These are phyloP conservation scores for Antrodiella citrinella DNA, from an alignment of 768 basidiomycete species.

Conservation along the genomic window DNA sequence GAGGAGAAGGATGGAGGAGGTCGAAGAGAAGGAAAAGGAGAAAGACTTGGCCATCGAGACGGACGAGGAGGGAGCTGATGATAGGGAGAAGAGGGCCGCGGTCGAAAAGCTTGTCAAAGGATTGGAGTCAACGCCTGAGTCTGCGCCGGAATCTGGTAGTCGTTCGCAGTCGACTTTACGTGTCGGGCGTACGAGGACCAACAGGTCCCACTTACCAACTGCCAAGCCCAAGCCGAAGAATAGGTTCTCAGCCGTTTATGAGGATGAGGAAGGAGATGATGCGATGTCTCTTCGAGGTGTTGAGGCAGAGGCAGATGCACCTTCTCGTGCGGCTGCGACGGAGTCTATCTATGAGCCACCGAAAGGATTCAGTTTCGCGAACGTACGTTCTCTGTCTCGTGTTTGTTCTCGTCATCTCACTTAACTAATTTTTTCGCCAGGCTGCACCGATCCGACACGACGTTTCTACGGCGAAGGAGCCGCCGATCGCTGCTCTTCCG, in stretches of 20 bases:
- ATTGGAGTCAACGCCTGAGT: conserved; percentile 10
- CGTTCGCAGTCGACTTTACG: conserved; percentile 47
- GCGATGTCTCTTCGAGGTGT: conserved; percentile 24
- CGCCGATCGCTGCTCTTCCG: conserved; percentile 56
- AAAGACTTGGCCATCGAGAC: conserved; percentile 20
- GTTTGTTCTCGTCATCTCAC: too few relatives aligned
- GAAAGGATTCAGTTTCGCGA: conserved; percentile 58
- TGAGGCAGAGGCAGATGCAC: too few relatives aligned
- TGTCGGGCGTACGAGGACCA: conserved; percentile 50
- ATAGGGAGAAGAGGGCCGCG: conserved; percentile 15
- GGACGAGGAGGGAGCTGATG: conserved; percentile 20
- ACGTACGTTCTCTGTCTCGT: too few relatives aligned
- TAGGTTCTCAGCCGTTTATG: conserved; percentile 63
- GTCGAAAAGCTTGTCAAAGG: conserved; percentile 13
- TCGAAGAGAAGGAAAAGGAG: conserved; percentile 34
- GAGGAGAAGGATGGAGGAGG: conserved; percentile 48
- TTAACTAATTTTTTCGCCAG: too few relatives aligned
- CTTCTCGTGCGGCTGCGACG: too few relatives aligned
- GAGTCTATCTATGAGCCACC: too few relatives aligned
- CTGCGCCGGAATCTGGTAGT: conserved; percentile 11
- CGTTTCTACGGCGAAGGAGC: conserved; percentile 48
- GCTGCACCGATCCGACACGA: conserved; percentile 30
- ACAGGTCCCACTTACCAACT: not conserved
- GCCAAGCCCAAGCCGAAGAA: conserved; percentile 39
- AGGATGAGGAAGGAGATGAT: conserved; percentile 35